phyloP scores from a whole-genome alignment of 495 filamentous ascomycete species.

The Tuber borchii region DNA sequence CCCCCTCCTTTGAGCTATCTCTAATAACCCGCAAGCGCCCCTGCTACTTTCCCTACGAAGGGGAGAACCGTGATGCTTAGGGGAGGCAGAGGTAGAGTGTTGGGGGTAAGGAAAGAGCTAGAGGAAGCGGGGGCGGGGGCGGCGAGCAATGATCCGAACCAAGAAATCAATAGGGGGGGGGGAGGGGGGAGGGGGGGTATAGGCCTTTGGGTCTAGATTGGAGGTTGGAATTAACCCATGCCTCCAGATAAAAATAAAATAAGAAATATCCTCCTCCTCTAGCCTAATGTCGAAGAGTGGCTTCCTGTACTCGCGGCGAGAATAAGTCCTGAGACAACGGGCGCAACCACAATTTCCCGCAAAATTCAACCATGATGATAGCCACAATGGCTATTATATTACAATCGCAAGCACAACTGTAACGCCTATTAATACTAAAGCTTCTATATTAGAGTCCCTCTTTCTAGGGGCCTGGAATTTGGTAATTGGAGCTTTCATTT shows the following conservation, averaged over 20 bases:
- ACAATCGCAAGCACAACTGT: too few species aligned
- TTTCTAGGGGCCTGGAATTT: too few species aligned
- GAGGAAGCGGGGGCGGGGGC: constrained; percentile 8
- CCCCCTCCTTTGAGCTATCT: constrained; percentile 12
- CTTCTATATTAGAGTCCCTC: too few species aligned
- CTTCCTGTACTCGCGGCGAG: too few species aligned
- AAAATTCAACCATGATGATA: too few species aligned
- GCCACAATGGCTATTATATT: too few species aligned
- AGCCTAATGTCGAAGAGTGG: not conserved
- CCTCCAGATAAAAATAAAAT: not conserved
- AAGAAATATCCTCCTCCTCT: not conserved
- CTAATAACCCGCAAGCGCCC: not conserved
- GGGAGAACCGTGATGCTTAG: not conserved
- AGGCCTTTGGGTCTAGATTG: not conserved
- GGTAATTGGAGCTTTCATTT: too few species aligned
- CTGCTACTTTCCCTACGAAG: not conserved
- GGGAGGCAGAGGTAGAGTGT: not conserved
- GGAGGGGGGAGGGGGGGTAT: too few species aligned
- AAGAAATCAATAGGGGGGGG: constrained; percentile 16
- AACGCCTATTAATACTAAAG: too few species aligned
- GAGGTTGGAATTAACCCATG: not conserved
- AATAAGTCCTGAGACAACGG: too few species aligned
- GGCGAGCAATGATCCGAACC: constrained; percentile 33
- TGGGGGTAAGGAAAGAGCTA: not conserved
- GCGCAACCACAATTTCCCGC: too few species aligned